Evolutionary conservation across 441 rosid species (phyloP).

Genomic region (Adansonia gregorii): DNA sequence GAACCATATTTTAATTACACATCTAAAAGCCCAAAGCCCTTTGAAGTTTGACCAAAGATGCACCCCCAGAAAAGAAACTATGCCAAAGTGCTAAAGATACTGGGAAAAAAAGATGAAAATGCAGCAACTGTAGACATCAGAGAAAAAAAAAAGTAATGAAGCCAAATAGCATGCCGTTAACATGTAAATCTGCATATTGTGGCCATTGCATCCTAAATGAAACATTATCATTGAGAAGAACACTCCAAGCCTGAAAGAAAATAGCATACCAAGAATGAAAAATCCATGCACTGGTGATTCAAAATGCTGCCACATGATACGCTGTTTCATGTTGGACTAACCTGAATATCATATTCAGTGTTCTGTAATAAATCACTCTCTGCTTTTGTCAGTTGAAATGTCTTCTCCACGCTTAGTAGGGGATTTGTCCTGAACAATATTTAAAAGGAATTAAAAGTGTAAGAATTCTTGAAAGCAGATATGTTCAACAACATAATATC

Average conservation of each 20-base stretch:
- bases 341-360: slow-evolving; percentile 3
- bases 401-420: background rate
- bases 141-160: background rate
- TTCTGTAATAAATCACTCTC: background rate
- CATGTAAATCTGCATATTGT: background rate
- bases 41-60: background rate
- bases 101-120: background rate
- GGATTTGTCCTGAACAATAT: slow-evolving; percentile 7
- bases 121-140: background rate
- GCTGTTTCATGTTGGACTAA: background rate
- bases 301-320: background rate
- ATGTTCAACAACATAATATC: background rate
- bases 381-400: background rate
- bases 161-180: background rate
- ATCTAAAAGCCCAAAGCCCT: slow-evolving; percentile 4
- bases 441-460: background rate
- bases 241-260: slow-evolving; percentile 3
- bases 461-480: background rate
- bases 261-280: background rate
- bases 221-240: slow-evolving; percentile 5
- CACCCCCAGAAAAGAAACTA: background rate
- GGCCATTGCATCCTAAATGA: slow-evolving; percentile 19
- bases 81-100: background rate
- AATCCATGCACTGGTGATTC: background rate
- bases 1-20: background rate